Evolutionary conservation across 2,329 filamentous ascomycete species (phyloP).

Genomic region (Pseudogymnoascus sp.): DNA sequence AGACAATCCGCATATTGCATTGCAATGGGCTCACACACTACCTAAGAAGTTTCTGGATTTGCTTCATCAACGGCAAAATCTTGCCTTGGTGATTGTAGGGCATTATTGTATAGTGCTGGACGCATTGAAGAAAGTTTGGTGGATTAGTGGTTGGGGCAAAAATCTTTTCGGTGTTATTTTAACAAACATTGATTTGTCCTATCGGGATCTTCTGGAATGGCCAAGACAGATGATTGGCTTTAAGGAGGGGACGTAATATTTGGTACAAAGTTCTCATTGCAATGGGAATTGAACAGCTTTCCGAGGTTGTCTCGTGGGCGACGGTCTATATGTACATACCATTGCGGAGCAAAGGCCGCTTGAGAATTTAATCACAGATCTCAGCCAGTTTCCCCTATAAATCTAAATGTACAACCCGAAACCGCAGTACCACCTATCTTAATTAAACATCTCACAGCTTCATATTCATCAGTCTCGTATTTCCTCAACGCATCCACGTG

Average conservation of each 20-base stretch:
- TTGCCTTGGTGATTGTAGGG: constrained; percentile 12
- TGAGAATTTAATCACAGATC: neutral
- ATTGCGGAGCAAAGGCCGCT: neutral
- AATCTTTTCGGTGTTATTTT: constrained; percentile 11
- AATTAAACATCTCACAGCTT: constrained; percentile 30
- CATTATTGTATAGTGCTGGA: constrained; percentile 15
- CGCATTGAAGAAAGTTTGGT: constrained; percentile 11
- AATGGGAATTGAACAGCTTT: neutral
- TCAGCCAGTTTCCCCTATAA: constrained; percentile 12
- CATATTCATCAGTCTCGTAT: constrained; percentile 33
- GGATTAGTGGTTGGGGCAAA: constrained; percentile 13
- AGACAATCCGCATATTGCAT: constrained; percentile 10
- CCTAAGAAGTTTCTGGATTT: constrained; percentile 12
- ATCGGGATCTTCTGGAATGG: constrained; percentile 11
- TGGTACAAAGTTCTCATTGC: neutral
- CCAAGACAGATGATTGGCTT: neutral
- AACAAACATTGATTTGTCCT: neutral
- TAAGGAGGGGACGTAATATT: neutral
- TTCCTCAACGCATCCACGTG: constrained; percentile 28
- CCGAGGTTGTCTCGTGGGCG: neutral
- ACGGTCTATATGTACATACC: neutral
- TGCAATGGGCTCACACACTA: constrained; percentile 10
- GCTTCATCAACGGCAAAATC: constrained; percentile 4
- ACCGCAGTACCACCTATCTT: constrained; percentile 13
- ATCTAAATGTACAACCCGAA: constrained; percentile 24